Conservation (phyloP, 176 grass and related monocot species). For the Cenchrus americanus region DNA sequence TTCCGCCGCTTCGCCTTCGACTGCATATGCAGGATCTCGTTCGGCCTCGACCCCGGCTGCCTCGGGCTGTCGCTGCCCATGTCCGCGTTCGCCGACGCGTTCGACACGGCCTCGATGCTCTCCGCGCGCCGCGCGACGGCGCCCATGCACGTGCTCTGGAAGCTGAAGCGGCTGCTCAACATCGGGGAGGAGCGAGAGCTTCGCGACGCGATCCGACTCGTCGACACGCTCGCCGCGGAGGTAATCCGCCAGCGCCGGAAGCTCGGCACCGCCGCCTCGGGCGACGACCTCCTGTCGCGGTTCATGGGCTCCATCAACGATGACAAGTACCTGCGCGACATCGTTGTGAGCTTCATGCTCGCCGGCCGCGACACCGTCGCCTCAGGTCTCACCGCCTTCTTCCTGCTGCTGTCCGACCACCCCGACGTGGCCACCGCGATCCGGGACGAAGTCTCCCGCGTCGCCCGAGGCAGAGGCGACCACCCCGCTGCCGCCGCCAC, state of each 20-base stretch:
- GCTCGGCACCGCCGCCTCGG: constrained; percentile 49
- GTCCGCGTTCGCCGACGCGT: constrained; percentile 68
- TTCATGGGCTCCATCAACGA: constrained; percentile 73
- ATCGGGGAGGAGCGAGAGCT: constrained; percentile 71
- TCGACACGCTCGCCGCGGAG: constrained; percentile 67
- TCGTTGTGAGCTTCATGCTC: constrained; percentile 89
- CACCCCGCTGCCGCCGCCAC: not conserved
- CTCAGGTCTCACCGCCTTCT: constrained; percentile 75
- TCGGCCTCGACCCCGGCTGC: constrained; percentile 72
- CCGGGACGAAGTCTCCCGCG: constrained; percentile 51
- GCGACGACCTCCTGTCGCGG: constrained; percentile 78
- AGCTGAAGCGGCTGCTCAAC: constrained; percentile 65
- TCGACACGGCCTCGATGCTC: constrained; percentile 76
- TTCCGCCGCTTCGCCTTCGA: constrained; percentile 79
- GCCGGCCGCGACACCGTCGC: constrained; percentile 82
- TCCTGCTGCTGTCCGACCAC: constrained; percentile 68
- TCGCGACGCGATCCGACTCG: constrained; percentile 58
- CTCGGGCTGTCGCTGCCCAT: constrained; percentile 60
- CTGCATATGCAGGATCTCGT: constrained; percentile 83
- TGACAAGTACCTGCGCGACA: constrained; percentile 84
- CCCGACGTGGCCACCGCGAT: constrained; percentile 54
- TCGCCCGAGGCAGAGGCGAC: not conserved
- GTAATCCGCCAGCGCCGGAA: constrained; percentile 76
- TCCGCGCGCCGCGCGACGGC: constrained; percentile 63
- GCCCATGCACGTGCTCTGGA: constrained; percentile 69